Evolutionary conservation across 208 protist species (phyloP).

Genomic region (Leishmania martiniquensis): DNA sequence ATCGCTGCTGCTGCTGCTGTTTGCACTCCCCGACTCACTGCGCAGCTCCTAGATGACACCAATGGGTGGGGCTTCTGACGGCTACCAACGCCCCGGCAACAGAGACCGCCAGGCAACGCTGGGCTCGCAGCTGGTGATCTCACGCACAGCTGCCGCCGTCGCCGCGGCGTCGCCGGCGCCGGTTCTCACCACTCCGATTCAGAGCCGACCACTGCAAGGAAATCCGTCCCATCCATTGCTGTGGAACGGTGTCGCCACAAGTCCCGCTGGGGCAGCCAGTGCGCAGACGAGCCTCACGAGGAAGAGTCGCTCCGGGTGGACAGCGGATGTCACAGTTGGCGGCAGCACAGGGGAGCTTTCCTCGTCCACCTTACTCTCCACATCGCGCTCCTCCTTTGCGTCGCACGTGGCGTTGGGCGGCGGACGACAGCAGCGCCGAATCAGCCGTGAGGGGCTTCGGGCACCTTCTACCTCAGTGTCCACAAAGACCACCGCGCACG

Average conservation of each 20-base stretch:
- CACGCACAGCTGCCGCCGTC: neutral
- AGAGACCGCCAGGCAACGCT: neutral
- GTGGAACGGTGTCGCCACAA: constrained; percentile 21
- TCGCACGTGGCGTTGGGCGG: neutral
- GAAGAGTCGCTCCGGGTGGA: constrained; percentile 4
- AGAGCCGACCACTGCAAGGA: constrained; percentile 35
- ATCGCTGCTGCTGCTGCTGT: neutral
- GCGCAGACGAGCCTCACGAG: neutral
- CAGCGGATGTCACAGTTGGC: neutral
- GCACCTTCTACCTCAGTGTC: neutral
- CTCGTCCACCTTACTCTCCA: constrained; percentile 8
- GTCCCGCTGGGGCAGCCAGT: neutral
- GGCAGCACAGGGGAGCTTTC: neutral
- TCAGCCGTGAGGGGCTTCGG: neutral
- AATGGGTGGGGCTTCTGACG: neutral
- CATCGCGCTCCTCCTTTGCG: constrained; percentile 14
- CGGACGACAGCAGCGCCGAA: neutral
- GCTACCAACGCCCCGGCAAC: constrained; percentile 2
- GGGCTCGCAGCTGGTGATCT: neutral
- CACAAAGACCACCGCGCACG: constrained; percentile 10
- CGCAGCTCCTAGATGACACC: constrained; percentile 7
- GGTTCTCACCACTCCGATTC: constrained; percentile 23
- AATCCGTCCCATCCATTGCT: constrained; percentile 30
- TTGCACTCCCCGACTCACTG: neutral
- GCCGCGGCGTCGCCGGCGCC: constrained; percentile 1